Conservation (phyloP, 169 alveolate genomes). For the Cryptosporidium andersoni region DNA sequence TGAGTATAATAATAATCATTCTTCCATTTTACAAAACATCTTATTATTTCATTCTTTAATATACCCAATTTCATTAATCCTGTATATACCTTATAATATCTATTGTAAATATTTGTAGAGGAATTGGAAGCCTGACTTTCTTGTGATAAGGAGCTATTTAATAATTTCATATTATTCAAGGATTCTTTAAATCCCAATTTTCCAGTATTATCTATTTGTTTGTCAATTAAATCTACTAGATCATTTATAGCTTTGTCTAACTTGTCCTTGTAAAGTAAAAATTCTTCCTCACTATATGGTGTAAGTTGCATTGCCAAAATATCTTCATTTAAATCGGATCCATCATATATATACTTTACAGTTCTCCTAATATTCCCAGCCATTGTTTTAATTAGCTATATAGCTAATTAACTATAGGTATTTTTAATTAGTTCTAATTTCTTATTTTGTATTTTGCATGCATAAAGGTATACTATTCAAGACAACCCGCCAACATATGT, state of each 20-base stretch:
- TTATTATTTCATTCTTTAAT: conserved; percentile 18
- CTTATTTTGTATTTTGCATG: too few species aligned
- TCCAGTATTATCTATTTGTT: conserved; percentile 8
- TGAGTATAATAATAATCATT: conserved; percentile 57
- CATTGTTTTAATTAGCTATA: background rate
- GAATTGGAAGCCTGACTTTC: background rate
- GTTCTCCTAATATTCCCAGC: conserved; percentile 38
- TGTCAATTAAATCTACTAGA: conserved; percentile 9
- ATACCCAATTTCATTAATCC: conserved; percentile 24
- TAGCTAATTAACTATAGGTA: too few species aligned
- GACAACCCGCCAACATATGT: too few species aligned
- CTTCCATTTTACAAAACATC: conserved; percentile 66
- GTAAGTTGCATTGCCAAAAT: conserved; percentile 41
- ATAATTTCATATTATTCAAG: background rate
- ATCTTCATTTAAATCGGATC: conserved; percentile 26
- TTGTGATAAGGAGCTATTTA: background rate
- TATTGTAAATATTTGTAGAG: background rate
- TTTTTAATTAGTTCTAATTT: too few species aligned
- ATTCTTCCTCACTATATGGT: conserved; percentile 48
- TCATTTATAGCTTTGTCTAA: conserved; percentile 56
- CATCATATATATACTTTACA: conserved; percentile 23
- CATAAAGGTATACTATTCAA: too few species aligned
- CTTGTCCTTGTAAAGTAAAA: conserved; percentile 18
- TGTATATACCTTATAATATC: conserved; percentile 17
- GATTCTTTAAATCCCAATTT: background rate